Evolutionary conservation across 495 filamentous ascomycete species (phyloP).

Genomic region (Glutinoglossum americanum): DNA sequence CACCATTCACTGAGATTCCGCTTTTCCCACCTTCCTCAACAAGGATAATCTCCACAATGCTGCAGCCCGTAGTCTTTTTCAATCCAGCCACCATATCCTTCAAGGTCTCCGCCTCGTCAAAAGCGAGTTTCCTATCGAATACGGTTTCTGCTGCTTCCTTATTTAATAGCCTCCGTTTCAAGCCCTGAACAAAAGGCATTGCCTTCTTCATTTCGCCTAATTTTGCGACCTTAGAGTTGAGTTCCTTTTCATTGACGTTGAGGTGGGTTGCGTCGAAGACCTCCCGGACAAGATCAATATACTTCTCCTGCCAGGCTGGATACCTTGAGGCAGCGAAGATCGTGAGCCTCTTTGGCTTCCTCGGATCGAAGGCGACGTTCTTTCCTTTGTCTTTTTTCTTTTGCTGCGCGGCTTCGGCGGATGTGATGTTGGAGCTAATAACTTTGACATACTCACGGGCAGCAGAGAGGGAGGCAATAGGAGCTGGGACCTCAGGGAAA

Average conservation of each 20-base stretch:
- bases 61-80: slow-evolving; percentile 17
- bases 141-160: slow-evolving; percentile 39
- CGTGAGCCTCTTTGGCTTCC: slow-evolving; percentile 74
- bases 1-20: slow-evolving; percentile 10
- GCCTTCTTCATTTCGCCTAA: slow-evolving; percentile 86
- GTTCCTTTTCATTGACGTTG: slow-evolving; percentile 50
- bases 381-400: slow-evolving; percentile 87
- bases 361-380: slow-evolving; percentile 56
- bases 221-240: slow-evolving; percentile 53
- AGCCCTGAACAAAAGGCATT: slow-evolving; percentile 81
- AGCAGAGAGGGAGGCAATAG: slow-evolving; percentile 42
- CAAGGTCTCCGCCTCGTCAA: slow-evolving; percentile 56
- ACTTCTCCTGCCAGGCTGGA: slow-evolving; percentile 80
- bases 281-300: slow-evolving; percentile 60
- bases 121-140: slow-evolving; percentile 60
- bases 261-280: slow-evolving; percentile 33
- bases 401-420: slow-evolving; percentile 56
- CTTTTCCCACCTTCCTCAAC: slow-evolving; percentile 19
- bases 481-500: slow-evolving; percentile 50
- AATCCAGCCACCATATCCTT: slow-evolving; percentile 19
- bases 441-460: slow-evolving; percentile 58
- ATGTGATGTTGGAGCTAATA: slow-evolving; percentile 60
- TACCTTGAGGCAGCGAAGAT: slow-evolving; percentile 60
- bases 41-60: slow-evolving; percentile 18
- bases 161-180: slow-evolving; percentile 57